Evolutionary conservation across 345 rosid genomes (phyloP), one percentile per base, ranked within the genome.

Genomic region (Ceriops decandra): DNA sequence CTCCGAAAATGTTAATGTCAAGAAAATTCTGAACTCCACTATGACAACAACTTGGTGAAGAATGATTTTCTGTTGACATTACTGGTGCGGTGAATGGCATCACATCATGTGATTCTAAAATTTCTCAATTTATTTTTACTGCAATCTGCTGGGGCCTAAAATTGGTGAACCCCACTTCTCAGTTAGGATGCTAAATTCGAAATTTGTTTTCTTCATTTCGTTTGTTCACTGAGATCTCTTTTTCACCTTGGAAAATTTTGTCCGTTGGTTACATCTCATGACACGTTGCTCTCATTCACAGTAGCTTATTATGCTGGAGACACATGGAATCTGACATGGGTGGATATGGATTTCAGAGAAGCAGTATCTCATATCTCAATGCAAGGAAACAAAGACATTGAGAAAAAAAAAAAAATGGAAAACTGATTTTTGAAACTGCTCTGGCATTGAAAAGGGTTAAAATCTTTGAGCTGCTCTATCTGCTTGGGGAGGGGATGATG

Each of bases 241-340:
- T 73, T 70, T 68, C 24, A 32, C 24, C 38, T 56, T 30, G 56
- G 62, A 51, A 57, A 62, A 42, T 52, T 67, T 67, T 79, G 77
- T 77, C 78, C 77, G 38, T 61, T 70, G 82, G 74, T 75, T 67
- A 73, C 60, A 57, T 67, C 69, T 70, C 70, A 81, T 74, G 82
- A 66, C 81, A 68, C 78, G 74, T 76, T 36, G 75, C 85, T 84
- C 83, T 88, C 85, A 74, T 32, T 68, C 47, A 79, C 76, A 77
- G 82, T 74, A 71, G 67, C 74, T 73, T 64, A 69, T 67, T 75
- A 82, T 79, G 85, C 81, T 72, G 85, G 81, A 84, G 78, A 81
- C 84, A 76, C 84, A 85, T 83, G 91, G 87, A 83, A 77, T 72
- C 86, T 83, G 87, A 83, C 86, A 80, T 24, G 71, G 63, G 76